phyloP scores from a whole-genome alignment of 805 yeast genomes.

The Vanderwaltozyma polyspora region DNA sequence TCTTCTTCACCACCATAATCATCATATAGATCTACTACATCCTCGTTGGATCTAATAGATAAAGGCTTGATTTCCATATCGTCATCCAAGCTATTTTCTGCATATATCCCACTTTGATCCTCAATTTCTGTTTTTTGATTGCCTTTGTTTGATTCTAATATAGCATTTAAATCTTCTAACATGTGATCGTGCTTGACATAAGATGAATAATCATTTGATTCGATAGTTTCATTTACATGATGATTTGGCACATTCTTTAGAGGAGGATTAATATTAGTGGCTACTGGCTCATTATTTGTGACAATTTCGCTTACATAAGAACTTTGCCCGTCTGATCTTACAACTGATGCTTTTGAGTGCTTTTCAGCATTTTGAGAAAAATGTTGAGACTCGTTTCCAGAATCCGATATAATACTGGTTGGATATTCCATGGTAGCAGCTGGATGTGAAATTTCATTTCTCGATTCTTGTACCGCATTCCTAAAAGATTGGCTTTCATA shows the following conservation, averaged over 20 bases:
- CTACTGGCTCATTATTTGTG: too few relatives aligned
- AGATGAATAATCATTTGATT: background rate
- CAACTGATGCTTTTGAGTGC: background rate
- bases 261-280: background rate
- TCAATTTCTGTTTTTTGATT: too few relatives aligned
- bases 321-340: too few relatives aligned
- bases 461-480: too few relatives aligned
- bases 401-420: background rate
- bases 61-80: conserved; percentile 11
- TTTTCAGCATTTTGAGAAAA: background rate
- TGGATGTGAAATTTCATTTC: too few relatives aligned
- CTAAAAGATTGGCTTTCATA: too few relatives aligned
- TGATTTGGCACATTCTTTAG: background rate
- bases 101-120: background rate
- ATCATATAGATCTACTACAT: conserved; percentile 4
- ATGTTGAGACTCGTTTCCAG: background rate
- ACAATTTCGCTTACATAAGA: too few relatives aligned
- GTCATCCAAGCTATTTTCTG: conserved; percentile 9
- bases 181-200: conserved; percentile 7
- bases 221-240: too few relatives aligned
- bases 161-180: conserved; percentile 18
- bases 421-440: too few relatives aligned
- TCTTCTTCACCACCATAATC: conserved; percentile 2
- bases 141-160: conserved; percentile 13
- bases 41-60: background rate